phyloP scores from a whole-genome alignment of 106 monocot species.

The Allium sativum region DNA sequence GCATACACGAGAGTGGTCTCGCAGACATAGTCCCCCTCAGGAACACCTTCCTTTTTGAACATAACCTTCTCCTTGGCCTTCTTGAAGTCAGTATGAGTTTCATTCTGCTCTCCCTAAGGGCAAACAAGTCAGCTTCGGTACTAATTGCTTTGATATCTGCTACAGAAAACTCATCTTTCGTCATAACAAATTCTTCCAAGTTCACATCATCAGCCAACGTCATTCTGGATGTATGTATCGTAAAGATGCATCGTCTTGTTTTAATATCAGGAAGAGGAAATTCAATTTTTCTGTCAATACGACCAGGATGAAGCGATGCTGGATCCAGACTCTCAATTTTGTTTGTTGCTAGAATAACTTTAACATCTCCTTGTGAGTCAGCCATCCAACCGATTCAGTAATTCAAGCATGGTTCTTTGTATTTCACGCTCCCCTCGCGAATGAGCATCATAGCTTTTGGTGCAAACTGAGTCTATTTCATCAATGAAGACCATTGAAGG shows the following conservation, averaged over 20 bases:
- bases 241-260: conserved; percentile 77
- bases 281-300: conserved; percentile 89
- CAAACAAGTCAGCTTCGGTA: conserved; percentile 91
- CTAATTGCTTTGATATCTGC: conserved; percentile 96
- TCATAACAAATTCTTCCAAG: conserved; percentile 95
- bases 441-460: conserved; percentile 96
- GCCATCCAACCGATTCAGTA: conserved; percentile 85
- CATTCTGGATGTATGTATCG: conserved; percentile 95
- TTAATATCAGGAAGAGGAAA: conserved; percentile 94
- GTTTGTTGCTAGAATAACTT: conserved; percentile 93
- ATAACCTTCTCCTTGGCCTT: conserved; percentile 96
- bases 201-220: conserved; percentile 91
- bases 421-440: conserved; percentile 95
- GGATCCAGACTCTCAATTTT: conserved; percentile 92
- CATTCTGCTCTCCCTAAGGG: conserved; percentile 83
- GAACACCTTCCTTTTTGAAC: conserved; percentile 92
- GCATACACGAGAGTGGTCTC: conserved; percentile 11
- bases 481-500: conserved; percentile 89
- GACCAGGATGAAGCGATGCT: conserved; percentile 77
- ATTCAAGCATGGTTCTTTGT: conserved; percentile 91
- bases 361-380: conserved; percentile 92
- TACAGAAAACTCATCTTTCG: conserved; percentile 93
- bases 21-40: conserved; percentile 87
- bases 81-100: conserved; percentile 83
- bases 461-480: conserved; percentile 84